phyloP scores from a whole-genome alignment of 306 rosid genomes.

The Adenanthera pavonina region DNA sequence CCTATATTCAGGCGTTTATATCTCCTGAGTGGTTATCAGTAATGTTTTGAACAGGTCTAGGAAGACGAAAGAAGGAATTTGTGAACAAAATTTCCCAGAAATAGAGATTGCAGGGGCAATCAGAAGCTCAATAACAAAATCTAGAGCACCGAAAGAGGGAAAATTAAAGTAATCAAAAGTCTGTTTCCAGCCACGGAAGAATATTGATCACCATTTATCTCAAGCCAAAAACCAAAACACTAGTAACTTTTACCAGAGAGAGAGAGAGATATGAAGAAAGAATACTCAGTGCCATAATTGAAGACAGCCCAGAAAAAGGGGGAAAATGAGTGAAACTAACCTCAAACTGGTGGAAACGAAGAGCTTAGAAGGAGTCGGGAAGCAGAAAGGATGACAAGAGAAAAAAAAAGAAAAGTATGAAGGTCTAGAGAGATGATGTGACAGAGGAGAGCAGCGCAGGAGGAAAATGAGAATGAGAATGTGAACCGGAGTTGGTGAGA shows the following conservation, averaged over 20 bases:
- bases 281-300: slow-evolving; percentile 39
- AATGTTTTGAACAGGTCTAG: slow-evolving; percentile 1
- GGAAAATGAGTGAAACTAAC: slow-evolving; percentile 22
- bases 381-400: not conserved
- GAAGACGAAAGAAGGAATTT: not conserved
- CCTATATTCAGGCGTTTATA: slow-evolving; percentile 4
- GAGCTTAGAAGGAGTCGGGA: not conserved
- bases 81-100: not conserved
- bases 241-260: not conserved
- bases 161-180: not conserved
- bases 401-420: not conserved
- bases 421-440: not conserved
- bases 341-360: slow-evolving; percentile 22
- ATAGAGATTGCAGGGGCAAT: not conserved
- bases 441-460: no score
- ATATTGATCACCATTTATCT: not conserved
- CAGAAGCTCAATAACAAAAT: slow-evolving; percentile 11
- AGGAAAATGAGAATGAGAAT: not conserved
- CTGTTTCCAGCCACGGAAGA: not conserved
- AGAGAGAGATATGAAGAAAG: not conserved
- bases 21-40: not conserved
- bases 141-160: not conserved
- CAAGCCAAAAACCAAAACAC: not conserved
- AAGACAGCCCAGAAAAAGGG: not conserved
- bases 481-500: not conserved